Evolutionary conservation across 176 grass and related monocot genomes (phyloP), one percentile per base, ranked within the genome.

Genomic region (Oryza meyeriana): DNA sequence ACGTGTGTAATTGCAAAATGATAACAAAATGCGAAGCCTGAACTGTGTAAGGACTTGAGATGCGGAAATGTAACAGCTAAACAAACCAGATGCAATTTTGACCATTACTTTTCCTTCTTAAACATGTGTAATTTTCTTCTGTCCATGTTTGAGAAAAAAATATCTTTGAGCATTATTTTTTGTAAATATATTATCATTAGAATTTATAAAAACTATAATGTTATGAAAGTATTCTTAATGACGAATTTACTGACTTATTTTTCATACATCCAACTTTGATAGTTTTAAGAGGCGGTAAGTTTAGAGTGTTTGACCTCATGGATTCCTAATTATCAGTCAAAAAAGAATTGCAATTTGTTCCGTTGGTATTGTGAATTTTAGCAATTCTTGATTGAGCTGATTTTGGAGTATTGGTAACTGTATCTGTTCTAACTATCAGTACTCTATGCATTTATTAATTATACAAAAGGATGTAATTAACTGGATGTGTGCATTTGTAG

Each of bases 351-450:
- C 44, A 48, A 8, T 85, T 7, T 27, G 62, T 48, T 25, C 30
- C 22, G 35, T 63, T 35, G 26, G 8, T 39, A 76, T 76, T 71
- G 6, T 81, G 62, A 28, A 81, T 25, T 32, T 12, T 33, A 34
- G 20, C 13, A 40, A 24, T 86, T 86, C 26, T 74, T 73, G 59
- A 32, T 74, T 57, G 25, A 65, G 25, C 71, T 67, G 7, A 66
- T 48, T 1, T 1, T 30, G 8, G 18, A 28, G n/a, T 65, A 71
- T 41, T 73, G 33, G 44, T 74, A 42, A 26, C 77, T 50, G 1
- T 85, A 28, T 58, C 6, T 29, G 55, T 39, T n/a, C 14, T 34
- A 12, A 1, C 68, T 45, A 20, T 6, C 57, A 73, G 69, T 82
- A 48, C 42, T 47, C 16, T 8, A 48, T 55, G 22, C 47, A 33